These are phyloP conservation scores for Scytalidium sp. DNA, from an alignment of 2,329 filamentous ascomycete species.

Conservation along the genomic window DNA sequence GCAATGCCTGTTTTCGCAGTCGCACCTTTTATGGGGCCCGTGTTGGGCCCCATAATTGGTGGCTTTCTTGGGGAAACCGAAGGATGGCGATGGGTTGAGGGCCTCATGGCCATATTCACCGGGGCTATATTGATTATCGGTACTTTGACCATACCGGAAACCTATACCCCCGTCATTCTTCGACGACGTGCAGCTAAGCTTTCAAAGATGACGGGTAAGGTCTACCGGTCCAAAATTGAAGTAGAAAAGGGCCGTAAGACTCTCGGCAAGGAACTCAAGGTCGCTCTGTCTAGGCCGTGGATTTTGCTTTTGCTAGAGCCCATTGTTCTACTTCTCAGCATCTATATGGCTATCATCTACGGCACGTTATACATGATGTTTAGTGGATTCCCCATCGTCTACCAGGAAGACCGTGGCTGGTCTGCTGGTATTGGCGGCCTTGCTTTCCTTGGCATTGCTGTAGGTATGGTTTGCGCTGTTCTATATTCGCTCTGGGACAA, in stretches of 20 bases:
- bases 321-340: slow-evolving; percentile 60
- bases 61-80: slow-evolving; percentile 62
- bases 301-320: slow-evolving; percentile 67
- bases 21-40: slow-evolving; percentile 65
- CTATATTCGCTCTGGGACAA: slow-evolving; percentile 54
- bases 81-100: slow-evolving; percentile 71
- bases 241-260: slow-evolving; percentile 38
- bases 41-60: slow-evolving; percentile 62
- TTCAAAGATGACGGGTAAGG: slow-evolving; percentile 49
- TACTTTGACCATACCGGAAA: slow-evolving; percentile 53
- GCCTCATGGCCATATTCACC: slow-evolving; percentile 60
- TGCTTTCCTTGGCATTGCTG: slow-evolving; percentile 65
- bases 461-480: slow-evolving; percentile 62
- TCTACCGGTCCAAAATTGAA: slow-evolving; percentile 53
- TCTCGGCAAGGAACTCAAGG: slow-evolving; percentile 48
- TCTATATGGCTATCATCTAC: slow-evolving; percentile 64
- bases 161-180: slow-evolving; percentile 56
- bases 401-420: slow-evolving; percentile 58
- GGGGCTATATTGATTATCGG: slow-evolving; percentile 56
- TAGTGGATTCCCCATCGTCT: slow-evolving; percentile 64
- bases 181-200: slow-evolving; percentile 48
- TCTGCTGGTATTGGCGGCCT: slow-evolving; percentile 57
- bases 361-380: slow-evolving; percentile 57
- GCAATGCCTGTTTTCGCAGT: slow-evolving; percentile 64
- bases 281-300: slow-evolving; percentile 63